Base-by-base conservation (phyloP, 2,329 filamentous ascomycete species). In the Cordyceps cicadae region DNA sequence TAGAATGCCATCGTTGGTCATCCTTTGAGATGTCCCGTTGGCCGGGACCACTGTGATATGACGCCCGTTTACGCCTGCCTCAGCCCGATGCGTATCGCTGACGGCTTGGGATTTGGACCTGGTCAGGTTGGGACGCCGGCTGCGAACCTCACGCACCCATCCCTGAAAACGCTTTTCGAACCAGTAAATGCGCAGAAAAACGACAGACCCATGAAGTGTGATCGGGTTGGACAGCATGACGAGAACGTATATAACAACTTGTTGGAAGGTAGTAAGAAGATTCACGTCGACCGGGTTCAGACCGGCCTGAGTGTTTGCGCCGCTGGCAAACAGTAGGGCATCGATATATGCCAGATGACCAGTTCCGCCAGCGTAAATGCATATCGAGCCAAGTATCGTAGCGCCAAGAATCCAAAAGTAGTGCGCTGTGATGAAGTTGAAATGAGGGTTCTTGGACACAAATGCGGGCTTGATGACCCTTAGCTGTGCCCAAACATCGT, bases 111-210 rank as follows among this genome's bases (percentile, higher is more conserved):
- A 75, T 75, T 84, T 74, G 69, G 89, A 76, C 77, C 86, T 77
- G 74, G 80, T 77, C n/a, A 87, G 73, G 41, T 82, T 88, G 59
- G 81, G 80, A 59, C 92, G 84, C 58, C 87, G 78, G 49, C 76
- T 79, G 59, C 85, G 84, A 1, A 89, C 86, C 67, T 96, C 89
- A 39, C 81, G 81, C 15, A 89, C 92, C 65, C 96, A 83, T 67
- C 89, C 82, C 70, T 96, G 89, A 70, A 99, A 97, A 8, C 92
- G 85, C 74, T 95, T 96, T 74, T 99, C 92, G 71, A 99, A 99
- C 93, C 93, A 99, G 75, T 96, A 97, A 1, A 99, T 79, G 29
- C 94, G 88, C 15, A 97, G 81, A 67, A 96, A 93, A 8, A 99
- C 94, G 50, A 99, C 91, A 50, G 85, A 88, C 2, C 89, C 85